phyloP scores from a whole-genome alignment of 1,284 basidiomycete species.

The Cutaneotrichosporon mucoides region DNA sequence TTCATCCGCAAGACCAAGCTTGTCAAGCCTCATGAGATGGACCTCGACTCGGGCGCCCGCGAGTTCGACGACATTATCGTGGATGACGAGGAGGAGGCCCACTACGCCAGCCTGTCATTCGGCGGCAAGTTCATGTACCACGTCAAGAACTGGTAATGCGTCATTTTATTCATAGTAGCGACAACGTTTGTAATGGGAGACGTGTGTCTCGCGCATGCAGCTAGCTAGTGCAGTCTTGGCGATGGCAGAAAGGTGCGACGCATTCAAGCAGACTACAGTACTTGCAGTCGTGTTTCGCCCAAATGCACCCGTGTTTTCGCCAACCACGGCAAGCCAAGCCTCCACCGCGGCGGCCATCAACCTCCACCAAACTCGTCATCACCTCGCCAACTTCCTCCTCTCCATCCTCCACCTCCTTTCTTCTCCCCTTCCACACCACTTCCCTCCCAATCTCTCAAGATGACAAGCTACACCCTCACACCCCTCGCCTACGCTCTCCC shows the following conservation, averaged over 20 bases:
- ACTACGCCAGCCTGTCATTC: slow-evolving; percentile 28
- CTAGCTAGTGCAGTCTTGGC: no score
- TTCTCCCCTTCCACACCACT: no score
- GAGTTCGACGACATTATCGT: slow-evolving; percentile 64
- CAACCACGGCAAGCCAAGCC: neutral
- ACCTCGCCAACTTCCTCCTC: neutral
- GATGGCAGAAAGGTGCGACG: no score
- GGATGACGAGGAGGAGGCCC: slow-evolving; percentile 30
- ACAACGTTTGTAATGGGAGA: neutral
- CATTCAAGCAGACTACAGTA: neutral
- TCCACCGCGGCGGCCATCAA: neutral
- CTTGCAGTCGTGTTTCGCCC: no score
- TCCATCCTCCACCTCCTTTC: neutral
- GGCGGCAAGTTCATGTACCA: slow-evolving; percentile 39
- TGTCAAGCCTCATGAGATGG: slow-evolving; percentile 58
- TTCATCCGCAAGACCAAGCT: slow-evolving; percentile 55
- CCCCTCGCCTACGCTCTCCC: slow-evolving; percentile 31
- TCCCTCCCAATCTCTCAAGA: neutral
- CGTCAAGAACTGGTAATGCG: slow-evolving; percentile 41
- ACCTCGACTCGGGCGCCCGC: slow-evolving; percentile 60
- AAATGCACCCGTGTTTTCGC: neutral
- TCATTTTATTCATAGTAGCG: neutral
- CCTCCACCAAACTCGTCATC: neutral
- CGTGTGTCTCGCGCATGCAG: neutral
- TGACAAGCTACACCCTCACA: slow-evolving; percentile 19